phyloP scores from a whole-genome alignment of 352 stramenopile genomes.

The Globisporangium megalacanthum region DNA sequence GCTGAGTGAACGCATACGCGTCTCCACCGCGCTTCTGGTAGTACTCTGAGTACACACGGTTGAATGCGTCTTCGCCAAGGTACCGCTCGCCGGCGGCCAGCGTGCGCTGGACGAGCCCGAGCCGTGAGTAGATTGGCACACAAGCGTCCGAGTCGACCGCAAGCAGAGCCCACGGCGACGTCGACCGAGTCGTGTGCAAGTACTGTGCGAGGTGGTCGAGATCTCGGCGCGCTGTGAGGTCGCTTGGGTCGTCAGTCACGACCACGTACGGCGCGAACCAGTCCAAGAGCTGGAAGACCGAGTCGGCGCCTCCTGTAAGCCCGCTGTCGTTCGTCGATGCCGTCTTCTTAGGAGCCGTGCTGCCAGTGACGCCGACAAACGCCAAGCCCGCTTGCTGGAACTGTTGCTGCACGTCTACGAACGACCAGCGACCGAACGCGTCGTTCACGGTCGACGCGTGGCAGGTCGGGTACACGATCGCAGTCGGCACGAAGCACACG shows the following conservation, averaged over 20 bases:
- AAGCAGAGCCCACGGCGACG: slow-evolving; percentile 45
- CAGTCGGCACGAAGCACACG: slow-evolving; percentile 35
- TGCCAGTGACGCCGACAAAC: slow-evolving; percentile 39
- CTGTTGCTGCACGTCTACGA: slow-evolving; percentile 40
- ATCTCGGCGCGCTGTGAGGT: slow-evolving; percentile 26
- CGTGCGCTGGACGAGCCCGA: slow-evolving; percentile 27
- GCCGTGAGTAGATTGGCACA: slow-evolving; percentile 38
- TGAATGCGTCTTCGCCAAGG: slow-evolving; percentile 38
- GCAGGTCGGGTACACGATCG: slow-evolving; percentile 46
- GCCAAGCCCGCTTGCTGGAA: slow-evolving; percentile 31
- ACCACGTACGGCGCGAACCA: slow-evolving; percentile 32
- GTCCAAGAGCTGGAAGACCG: slow-evolving; percentile 34
- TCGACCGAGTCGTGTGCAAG: slow-evolving; percentile 24
- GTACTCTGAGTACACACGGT: slow-evolving; percentile 22
- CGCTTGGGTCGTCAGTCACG: slow-evolving; percentile 34
- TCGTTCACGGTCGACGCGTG: slow-evolving; percentile 52
- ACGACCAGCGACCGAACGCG: slow-evolving; percentile 47
- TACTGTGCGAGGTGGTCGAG: slow-evolving; percentile 28
- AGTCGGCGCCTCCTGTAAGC: slow-evolving; percentile 15
- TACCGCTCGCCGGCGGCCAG: slow-evolving; percentile 26
- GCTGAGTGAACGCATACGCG: slow-evolving; percentile 25
- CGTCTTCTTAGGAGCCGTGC: slow-evolving; percentile 9
- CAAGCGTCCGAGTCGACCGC: slow-evolving; percentile 55
- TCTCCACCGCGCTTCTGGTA: slow-evolving; percentile 17
- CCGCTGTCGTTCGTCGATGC: not conserved